Evolutionary conservation across 768 basidiomycete genomes (phyloP), one percentile per base, ranked within the genome.

Genomic region (Auricularia sp.): DNA sequence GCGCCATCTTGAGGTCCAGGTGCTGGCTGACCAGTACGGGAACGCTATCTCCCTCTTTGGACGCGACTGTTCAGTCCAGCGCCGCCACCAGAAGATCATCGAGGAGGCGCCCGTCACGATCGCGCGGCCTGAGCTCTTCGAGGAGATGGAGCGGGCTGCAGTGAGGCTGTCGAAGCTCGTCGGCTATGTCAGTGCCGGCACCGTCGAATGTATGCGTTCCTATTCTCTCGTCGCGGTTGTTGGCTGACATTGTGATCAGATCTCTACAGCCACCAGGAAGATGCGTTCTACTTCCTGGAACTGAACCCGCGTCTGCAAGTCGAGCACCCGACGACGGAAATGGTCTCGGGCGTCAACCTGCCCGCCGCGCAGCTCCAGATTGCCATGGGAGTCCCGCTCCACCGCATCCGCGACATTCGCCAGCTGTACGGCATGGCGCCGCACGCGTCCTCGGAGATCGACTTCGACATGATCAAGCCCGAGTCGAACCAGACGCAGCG

Each of bases 61-160:
- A 71, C 95, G 97, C 71, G 97, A 98, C 74, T 99, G 97, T 75
- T 99, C 97, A 64, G 97, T 99, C 59, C 97, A 99, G 76, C 90
- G 97, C 70, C 90, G 97, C 64, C 97, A 99, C 76, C 97, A 99
- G 76, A 99, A 99, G 80, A 99, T 99, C 70, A 99, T 99, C 67
- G 97, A 99, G 77, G 97, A 99, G 75, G 97, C 97, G 2, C 97
- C 97, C 8, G 96, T 99, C 42, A 98, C 96, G 3, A 98, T 99
- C 68, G 97, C 97, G 7, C 87, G 87, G 67, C 87, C 88, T 53
- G 87, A 91, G 21, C 93, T 84, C 6, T 98, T 98, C 70, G 93
- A 95, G 74, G 79, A 94, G 76, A 99, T 99, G 97, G 97, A 98
- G 73, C 91, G 94, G 67, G 95, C 97, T 14, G 97, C 97, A n/a